A percentile compares a stretch with the other conserved stretches of the same genome.
Evolutionary conservation across 805 yeast genomes (phyloP).

Genomic region (Zygotorulaspora danielsina): DNA sequence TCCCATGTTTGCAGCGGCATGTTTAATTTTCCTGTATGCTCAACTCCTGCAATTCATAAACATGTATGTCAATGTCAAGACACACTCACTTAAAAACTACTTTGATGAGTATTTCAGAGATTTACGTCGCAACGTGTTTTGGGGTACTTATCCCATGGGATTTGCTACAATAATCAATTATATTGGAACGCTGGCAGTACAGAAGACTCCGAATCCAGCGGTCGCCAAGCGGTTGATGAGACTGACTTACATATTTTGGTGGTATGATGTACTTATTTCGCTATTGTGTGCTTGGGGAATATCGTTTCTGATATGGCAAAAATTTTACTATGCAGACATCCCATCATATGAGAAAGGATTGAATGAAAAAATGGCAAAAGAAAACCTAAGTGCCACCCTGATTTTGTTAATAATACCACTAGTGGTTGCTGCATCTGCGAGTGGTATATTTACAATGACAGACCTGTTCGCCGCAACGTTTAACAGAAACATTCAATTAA

Average conservation of each 20-base stretch:
- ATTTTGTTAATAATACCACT: conserved; percentile 75
- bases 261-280: conserved; percentile 57
- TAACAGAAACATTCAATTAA: conserved; percentile 39
- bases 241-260: conserved; percentile 63
- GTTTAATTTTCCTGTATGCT: conserved; percentile 44
- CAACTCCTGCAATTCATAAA: conserved; percentile 42
- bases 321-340: conserved; percentile 28
- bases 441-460: conserved; percentile 47
- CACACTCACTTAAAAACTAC: conserved; percentile 23
- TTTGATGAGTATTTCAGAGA: conserved; percentile 34
- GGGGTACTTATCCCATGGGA: conserved; percentile 85
- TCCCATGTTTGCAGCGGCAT: conserved; percentile 58
- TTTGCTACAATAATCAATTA: conserved; percentile 59
- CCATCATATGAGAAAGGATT: conserved; percentile 4
- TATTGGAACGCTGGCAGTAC: conserved; percentile 44
- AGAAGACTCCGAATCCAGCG: conserved; percentile 10
- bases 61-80: conserved; percentile 27
- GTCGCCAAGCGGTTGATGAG: conserved; percentile 41
- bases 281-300: conserved; percentile 59
- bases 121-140: conserved; percentile 51
- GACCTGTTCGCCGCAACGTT: conserved; percentile 41
- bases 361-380: conserved; percentile 30
- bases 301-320: conserved; percentile 46
- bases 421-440: conserved; percentile 72
- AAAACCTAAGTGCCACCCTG: conserved; percentile 51